Evolutionary conservation across 169 alveolate species (phyloP), one percentile per base, ranked within the genome.

Genomic region (Eimeria praecox): DNA sequence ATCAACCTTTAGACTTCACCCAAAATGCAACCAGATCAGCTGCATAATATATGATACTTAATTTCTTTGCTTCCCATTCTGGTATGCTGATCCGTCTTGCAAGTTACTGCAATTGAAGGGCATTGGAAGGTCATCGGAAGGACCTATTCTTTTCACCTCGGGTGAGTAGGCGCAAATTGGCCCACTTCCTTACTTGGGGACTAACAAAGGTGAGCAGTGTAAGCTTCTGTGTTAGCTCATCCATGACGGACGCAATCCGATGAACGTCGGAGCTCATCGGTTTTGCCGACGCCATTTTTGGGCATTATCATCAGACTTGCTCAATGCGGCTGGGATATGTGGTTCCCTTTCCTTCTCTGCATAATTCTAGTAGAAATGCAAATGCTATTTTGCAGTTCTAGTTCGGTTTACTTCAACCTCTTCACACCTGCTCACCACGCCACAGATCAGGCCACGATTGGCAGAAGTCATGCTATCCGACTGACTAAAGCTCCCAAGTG

Each of bases 161-260:
- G 27, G 33, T 66, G 78, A 35, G 75, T n/a, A 27, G 42, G 16
- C 9, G 20, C 5, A 33, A 9, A 66, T 40, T 0, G 1, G 24
- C 73, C 64, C 3, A n/a, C 49, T 2, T 30, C 49, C 85, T 33
- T 56, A 90, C 96, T 83, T 94, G 93, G 49, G 71, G 96, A 82
- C 64, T 85, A 56, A 62, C 89, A 33, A 94, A 66, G 30, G 90
- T 80, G n/a, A 94, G 94, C 33, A 80, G 88, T 49, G 96, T 85
- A 40, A 94, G 96, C 82, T 94, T 94, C 62, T 94, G 88, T 27
- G 90, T 94, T 56, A 94, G 22, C 89, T 94, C 96, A n/a, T 94
- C 96, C 94, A 85, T 94, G 38, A 94, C 82, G 24, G 94, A 89
- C 33, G 90, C 87, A n/a, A 94, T 90, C 30, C 96, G 96, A 64